Percentiles rank a stretch among this genome's conserved stretches.
Conservation (phyloP, 768 basidiomycete species). For the Coprinopsis cinerea region DNA sequence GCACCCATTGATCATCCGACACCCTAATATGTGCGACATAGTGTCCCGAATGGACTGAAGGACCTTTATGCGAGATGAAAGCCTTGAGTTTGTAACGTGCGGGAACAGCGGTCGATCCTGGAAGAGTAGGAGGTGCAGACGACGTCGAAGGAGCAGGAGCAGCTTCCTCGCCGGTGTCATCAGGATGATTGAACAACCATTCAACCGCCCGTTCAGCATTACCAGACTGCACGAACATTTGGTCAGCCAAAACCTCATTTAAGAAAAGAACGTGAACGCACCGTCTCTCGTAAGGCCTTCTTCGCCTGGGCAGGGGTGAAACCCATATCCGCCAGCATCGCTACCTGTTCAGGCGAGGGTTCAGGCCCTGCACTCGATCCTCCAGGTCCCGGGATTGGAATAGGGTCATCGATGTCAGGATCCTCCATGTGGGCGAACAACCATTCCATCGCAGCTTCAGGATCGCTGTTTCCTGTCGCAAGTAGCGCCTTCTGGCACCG, state of each 20-base stretch:
- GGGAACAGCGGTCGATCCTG: slow-evolving; percentile 59
- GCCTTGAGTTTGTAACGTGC: slow-evolving; percentile 80
- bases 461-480: slow-evolving; percentile 72
- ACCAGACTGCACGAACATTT: slow-evolving; percentile 40
- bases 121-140: slow-evolving; percentile 18
- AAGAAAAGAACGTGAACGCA: slow-evolving; percentile 29
- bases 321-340: slow-evolving; percentile 85
- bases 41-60: slow-evolving; percentile 91
- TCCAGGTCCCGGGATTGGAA: slow-evolving; percentile 27
- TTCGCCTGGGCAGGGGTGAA: slow-evolving; percentile 77
- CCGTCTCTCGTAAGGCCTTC: slow-evolving; percentile 85
- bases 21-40: slow-evolving; percentile 77
- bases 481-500: slow-evolving; percentile 88
- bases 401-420: slow-evolving; percentile 74
- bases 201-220: slow-evolving; percentile 85
- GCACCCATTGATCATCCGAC: slow-evolving; percentile 55
- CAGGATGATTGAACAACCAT: slow-evolving; percentile 94
- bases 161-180: slow-evolving; percentile 67
- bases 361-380: slow-evolving; percentile 27
- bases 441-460: slow-evolving; percentile 93
- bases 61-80: slow-evolving; percentile 96
- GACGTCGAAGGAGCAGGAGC: slow-evolving; percentile 17
- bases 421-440: slow-evolving; percentile 94
- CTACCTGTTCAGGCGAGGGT: slow-evolving; percentile 64
- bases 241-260: background rate